Evolutionary conservation across 345 rosid species (phyloP).

Genomic region (Schrenkiella parvula): DNA sequence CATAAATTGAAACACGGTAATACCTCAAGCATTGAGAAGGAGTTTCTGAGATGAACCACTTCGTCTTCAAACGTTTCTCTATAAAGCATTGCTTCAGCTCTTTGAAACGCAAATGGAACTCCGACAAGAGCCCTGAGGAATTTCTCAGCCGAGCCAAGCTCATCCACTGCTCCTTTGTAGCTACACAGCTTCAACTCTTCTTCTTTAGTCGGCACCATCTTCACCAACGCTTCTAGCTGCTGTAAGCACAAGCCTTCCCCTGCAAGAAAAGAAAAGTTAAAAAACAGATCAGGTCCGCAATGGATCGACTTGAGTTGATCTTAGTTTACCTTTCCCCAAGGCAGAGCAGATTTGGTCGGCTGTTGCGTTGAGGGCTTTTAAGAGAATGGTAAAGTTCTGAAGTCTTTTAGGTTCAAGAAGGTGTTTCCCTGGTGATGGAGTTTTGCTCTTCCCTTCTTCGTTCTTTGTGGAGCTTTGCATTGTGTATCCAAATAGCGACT

Average conservation of each 20-base stretch:
- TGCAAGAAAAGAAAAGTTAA: slow-evolving; percentile 14
- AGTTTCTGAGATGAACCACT: slow-evolving; percentile 77
- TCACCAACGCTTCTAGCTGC: slow-evolving; percentile 85
- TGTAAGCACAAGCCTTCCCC: slow-evolving; percentile 74
- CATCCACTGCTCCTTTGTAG: slow-evolving; percentile 69
- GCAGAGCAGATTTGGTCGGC: slow-evolving; percentile 80
- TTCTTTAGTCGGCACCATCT: slow-evolving; percentile 91
- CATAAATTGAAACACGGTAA: background rate
- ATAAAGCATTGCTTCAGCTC: slow-evolving; percentile 90
- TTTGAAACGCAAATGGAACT: slow-evolving; percentile 64
- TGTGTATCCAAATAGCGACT: slow-evolving; percentile 88
- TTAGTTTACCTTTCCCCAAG: slow-evolving; percentile 59
- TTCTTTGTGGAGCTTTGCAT: slow-evolving; percentile 49
- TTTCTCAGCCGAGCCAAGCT: slow-evolving; percentile 81
- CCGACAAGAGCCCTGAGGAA: slow-evolving; percentile 55
- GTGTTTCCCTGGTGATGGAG: slow-evolving; percentile 89
- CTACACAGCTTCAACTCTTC: slow-evolving; percentile 68
- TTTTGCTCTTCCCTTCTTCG: slow-evolving; percentile 74
- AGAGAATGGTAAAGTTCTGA: slow-evolving; percentile 88
- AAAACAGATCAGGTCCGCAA: background rate
- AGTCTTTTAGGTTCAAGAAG: slow-evolving; percentile 89
- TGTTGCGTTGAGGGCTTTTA: slow-evolving; percentile 67
- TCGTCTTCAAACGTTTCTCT: slow-evolving; percentile 90
- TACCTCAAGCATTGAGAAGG: slow-evolving; percentile 74
- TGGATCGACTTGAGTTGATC: background rate